Base-by-base conservation (phyloP, 352 stramenopile genomes). In the Halophytophthora batemanensis region DNA sequence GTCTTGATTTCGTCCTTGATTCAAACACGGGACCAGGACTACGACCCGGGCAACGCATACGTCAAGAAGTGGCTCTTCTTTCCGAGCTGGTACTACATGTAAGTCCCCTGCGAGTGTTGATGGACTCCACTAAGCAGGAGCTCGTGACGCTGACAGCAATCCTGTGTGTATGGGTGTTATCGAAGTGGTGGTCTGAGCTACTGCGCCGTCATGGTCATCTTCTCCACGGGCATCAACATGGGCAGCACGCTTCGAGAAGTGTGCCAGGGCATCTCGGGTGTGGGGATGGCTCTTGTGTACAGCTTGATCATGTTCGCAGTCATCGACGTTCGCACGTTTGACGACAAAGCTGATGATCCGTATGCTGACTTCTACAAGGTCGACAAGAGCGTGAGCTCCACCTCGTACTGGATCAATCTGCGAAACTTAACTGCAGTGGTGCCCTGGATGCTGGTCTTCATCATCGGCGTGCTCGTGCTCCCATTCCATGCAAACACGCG, bases 381-480 rank as follows among this genome's bases (percentile, higher is more conserved):
- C 45, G 66, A 65, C 0, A 77, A 83, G 40, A 79, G 72, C 1
- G 87, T 91, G 33, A 79, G 53, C 45, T 64, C 64, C 23, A 86
- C 45, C 33, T 50, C 66, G 2, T 91, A 91, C 61, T 84, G 65
- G 53, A 65, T 91, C 46, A 82, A 91, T 49, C 36, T 66, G 23
- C 66, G 74, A 64, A 84, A 87, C 46, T 91, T 91, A 21, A 86
- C 76, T 62, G 64, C 62, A 15, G 50, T 80, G 4, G 50, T 91
- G 44, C 80, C 80, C 15, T 87, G 74, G 70, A 86, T 91, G 41
- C 77, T 89, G 31, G 52, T 83, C 13, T 91, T 87, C 65, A 91
- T 76, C 4, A 56, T 88, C 25, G 69, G 59, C 13, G 53, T 88
- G 1, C 59, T 89, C 13, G 38, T 86, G 25, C 55, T 80, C 10